Base-by-base conservation (phyloP, 208 protist species). In the Novymonas esmeraldas region DNA sequence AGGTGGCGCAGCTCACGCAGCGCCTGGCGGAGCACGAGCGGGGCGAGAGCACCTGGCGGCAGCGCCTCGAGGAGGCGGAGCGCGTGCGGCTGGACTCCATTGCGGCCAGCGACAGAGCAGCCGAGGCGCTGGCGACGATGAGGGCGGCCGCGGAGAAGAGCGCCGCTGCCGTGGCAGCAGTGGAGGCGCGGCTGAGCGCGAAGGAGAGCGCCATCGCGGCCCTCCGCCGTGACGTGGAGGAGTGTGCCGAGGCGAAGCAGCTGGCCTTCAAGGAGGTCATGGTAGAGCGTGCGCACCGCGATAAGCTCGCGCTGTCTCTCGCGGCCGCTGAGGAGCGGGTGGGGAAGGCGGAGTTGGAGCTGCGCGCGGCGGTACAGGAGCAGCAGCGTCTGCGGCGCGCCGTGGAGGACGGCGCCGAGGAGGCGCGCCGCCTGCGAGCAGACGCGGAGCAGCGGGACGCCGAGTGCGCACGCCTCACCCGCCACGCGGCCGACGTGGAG, bases 401-500 rank as follows among this genome's bases (percentile, higher is more conserved):
- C 34, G 24, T 89, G 11, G 72, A 81, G 28, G 69, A 73, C 26
- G 74, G 73, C 24, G 41, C 64, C 9, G 81, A 75, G 5, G 81
- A 85, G 44, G 7, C 79, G 34, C 26, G 52, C 50, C 70, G 64
- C 13, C 51, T 81, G 2, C 29, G 67, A 39, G 73, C 36, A 33
- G 75, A 64, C 39, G 46, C 75, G 34, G 62, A 72, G 26, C 62
- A 75, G 51, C 84, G 82, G n/a, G 51, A 68, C 1, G 70, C 59
- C 1, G 87, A 89, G 45, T 88, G 73, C 28, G 34, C 51, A 13
- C 77, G 78, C 6, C 67, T 84, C 4, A 46, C 70, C 16, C 54
- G 73, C 31, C 87, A 89, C 68, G 84, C 87, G 3, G 74, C 70
- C 50, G 81, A 88, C 34, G 82, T 85, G 41, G 87, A 93, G 68